These are phyloP conservation scores for Clarireedia monteithiana DNA, from an alignment of 2,329 filamentous ascomycete genomes.

Conservation along the genomic window DNA sequence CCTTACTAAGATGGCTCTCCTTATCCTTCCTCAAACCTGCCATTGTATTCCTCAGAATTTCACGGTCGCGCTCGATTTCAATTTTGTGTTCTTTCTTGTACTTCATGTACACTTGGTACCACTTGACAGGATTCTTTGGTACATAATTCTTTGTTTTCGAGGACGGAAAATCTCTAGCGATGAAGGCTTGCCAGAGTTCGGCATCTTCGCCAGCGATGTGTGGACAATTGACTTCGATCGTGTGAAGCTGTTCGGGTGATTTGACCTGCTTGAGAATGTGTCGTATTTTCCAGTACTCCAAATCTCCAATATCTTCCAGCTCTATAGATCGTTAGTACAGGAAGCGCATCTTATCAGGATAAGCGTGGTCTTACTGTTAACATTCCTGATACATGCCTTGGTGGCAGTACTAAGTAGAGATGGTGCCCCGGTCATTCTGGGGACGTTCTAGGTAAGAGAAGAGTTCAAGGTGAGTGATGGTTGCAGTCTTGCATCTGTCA, in stretches of 20 bases:
- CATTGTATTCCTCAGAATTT: slow-evolving; percentile 44
- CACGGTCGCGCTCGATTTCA: slow-evolving; percentile 49
- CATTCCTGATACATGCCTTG: slow-evolving; percentile 44
- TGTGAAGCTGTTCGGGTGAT: slow-evolving; percentile 64
- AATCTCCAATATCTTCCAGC: slow-evolving; percentile 63
- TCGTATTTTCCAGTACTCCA: slow-evolving; percentile 58
- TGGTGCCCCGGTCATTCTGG: slow-evolving; percentile 28
- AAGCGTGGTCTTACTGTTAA: slow-evolving; percentile 29
- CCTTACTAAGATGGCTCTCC: slow-evolving; percentile 46
- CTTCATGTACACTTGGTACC: slow-evolving; percentile 70
- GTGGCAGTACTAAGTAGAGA: slow-evolving; percentile 46
- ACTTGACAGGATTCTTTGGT: slow-evolving; percentile 59
- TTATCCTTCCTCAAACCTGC: slow-evolving; percentile 52
- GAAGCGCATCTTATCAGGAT: slow-evolving; percentile 1
- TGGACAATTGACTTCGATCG: slow-evolving; percentile 67
- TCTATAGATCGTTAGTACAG: slow-evolving; percentile 28
- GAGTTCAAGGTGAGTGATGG: too few species aligned
- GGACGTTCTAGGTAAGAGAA: too few species aligned
- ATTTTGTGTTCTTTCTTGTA: slow-evolving; percentile 53
- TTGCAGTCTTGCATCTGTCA: too few species aligned
- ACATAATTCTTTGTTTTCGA: slow-evolving; percentile 52
- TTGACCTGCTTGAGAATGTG: slow-evolving; percentile 65
- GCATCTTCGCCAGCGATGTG: slow-evolving; percentile 63
- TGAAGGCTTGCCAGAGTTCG: slow-evolving; percentile 73
- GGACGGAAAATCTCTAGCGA: slow-evolving; percentile 67